Percentiles rank a stretch among this genome's conserved stretches.
These are phyloP conservation scores for Rosa chinensis DNA, from an alignment of 306 rosid genomes.

Conservation along the genomic window DNA sequence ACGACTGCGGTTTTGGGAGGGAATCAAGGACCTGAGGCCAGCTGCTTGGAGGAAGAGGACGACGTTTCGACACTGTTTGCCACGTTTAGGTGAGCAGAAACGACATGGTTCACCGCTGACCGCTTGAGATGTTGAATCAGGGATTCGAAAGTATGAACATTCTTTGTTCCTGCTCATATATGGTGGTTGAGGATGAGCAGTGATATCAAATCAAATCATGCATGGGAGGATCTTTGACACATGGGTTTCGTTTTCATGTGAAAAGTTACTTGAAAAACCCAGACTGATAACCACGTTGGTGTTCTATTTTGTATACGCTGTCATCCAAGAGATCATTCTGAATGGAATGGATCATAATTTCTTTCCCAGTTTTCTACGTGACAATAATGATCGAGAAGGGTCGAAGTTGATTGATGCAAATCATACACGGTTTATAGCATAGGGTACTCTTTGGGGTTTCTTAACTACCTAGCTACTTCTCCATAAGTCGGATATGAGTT, in stretches of 20 bases:
- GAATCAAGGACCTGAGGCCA: constrained; percentile 3
- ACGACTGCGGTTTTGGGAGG: neutral
- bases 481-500: too few relatives aligned
- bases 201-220: constrained; percentile 1
- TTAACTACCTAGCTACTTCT: too few relatives aligned
- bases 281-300: neutral
- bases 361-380: neutral
- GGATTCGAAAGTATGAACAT: neutral
- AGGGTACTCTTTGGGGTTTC: neutral
- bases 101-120: constrained; percentile 7
- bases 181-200: neutral
- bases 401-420: neutral
- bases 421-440: neutral
- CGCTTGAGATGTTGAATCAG: neutral
- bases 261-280: neutral
- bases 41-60: neutral
- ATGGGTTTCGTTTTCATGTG: neutral
- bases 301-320: neutral
- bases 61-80: neutral
- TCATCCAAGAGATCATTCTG: neutral
- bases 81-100: constrained; percentile 1
- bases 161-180: neutral
- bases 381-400: neutral
- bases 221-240: constrained; percentile 3
- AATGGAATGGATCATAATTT: neutral